phyloP scores from a whole-genome alignment of 768 basidiomycete species.

The Amanita rubescens region DNA sequence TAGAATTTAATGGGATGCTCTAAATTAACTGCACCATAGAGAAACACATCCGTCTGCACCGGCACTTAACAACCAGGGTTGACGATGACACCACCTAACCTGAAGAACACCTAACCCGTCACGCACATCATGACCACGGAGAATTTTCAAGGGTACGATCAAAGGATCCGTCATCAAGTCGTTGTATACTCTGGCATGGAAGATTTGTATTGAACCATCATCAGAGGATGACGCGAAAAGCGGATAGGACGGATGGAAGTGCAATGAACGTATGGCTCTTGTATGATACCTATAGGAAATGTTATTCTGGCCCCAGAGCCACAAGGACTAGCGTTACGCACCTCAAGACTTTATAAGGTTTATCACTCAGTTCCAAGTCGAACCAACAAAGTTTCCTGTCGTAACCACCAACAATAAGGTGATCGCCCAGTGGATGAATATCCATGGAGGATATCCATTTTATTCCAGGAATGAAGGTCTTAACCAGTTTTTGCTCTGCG shows the following conservation, averaged over 20 bases:
- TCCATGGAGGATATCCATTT: conserved; percentile 98
- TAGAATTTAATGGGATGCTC: neutral
- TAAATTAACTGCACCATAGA: conserved; percentile 76
- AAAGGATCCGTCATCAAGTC: conserved; percentile 96
- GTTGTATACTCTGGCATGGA: conserved; percentile 91
- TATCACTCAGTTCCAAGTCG: conserved; percentile 92
- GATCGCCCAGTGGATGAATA: conserved; percentile 91
- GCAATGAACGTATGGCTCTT: conserved; percentile 85
- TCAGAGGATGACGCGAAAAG: conserved; percentile 96
- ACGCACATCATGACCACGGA: conserved; percentile 80
- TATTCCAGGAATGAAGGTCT: conserved; percentile 91
- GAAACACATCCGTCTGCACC: conserved; percentile 87
- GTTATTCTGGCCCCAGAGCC: neutral
- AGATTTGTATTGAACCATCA: conserved; percentile 94
- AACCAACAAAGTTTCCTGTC: conserved; percentile 99
- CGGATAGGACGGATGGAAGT: conserved; percentile 92
- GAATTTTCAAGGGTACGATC: conserved; percentile 95
- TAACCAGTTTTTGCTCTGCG: conserved; percentile 86
- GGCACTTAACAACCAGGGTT: conserved; percentile 89
- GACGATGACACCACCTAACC: conserved; percentile 78
- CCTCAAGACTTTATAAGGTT: conserved; percentile 96
- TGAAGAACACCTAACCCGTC: conserved; percentile 91
- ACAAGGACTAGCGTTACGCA: conserved; percentile 26
- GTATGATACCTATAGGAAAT: conserved; percentile 72
- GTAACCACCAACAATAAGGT: conserved; percentile 95